phyloP scores from a whole-genome alignment of 768 basidiomycete species.

The Solioccasus polychromus region DNA sequence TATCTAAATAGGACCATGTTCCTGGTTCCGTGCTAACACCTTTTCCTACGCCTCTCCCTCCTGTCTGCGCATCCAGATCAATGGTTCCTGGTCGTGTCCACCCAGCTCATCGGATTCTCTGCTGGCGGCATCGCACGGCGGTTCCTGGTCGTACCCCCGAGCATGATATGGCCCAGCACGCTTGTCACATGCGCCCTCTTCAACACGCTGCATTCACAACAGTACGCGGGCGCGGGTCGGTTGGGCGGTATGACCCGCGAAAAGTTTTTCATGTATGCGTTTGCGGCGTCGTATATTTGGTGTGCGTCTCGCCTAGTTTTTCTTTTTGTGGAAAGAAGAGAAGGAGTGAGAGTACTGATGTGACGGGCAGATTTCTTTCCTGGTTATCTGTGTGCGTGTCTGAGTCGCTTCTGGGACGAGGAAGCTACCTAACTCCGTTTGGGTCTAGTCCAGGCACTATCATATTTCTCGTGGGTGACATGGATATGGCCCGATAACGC shows the following conservation, averaged over 20 bases:
- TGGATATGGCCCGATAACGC: conserved; percentile 51
- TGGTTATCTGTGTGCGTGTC: conserved; percentile 43
- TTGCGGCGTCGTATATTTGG: conserved; percentile 57
- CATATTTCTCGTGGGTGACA: conserved; percentile 58
- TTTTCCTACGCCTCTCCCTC: too few relatives aligned
- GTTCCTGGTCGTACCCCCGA: conserved; percentile 61
- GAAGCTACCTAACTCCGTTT: conserved; percentile 25
- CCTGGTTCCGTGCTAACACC: neutral
- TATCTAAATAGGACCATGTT: neutral
- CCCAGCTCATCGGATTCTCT: conserved; percentile 79
- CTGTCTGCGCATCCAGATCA: conserved; percentile 47
- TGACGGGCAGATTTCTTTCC: conserved; percentile 39
- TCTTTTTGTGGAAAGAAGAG: too few relatives aligned
- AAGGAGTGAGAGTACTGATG: too few relatives aligned
- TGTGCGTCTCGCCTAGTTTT: conserved; percentile 49
- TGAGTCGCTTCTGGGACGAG: too few relatives aligned
- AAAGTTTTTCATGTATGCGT: conserved; percentile 71
- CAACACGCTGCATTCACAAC: conserved; percentile 73
- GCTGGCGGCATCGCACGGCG: conserved; percentile 73
- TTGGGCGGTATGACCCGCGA: conserved; percentile 68
- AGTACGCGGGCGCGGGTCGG: conserved; percentile 61
- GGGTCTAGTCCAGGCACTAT: conserved; percentile 44
- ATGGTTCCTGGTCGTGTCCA: conserved; percentile 76
- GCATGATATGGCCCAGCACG: conserved; percentile 73
- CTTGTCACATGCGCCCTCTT: conserved; percentile 73